Percentiles rank a stretch among this genome's conserved stretches.
phyloP scores from a whole-genome alignment of 2,329 filamentous ascomycete genomes.

The Parasarocladium wereldwijsianum region DNA sequence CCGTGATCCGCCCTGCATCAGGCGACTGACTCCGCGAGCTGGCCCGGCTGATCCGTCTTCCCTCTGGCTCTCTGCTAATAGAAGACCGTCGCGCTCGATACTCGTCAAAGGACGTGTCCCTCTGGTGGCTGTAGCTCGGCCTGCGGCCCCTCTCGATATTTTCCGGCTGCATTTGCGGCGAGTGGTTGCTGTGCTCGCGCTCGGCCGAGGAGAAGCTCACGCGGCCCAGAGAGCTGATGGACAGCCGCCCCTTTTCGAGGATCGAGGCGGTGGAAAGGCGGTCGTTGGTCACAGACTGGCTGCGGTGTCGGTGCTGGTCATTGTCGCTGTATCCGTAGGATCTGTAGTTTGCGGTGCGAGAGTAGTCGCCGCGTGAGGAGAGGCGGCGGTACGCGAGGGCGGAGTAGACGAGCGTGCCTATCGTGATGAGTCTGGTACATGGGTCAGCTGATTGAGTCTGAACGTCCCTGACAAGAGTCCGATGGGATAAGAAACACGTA shows the following conservation, averaged over 20 bases:
- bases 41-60: constrained; percentile 13
- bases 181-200: not conserved
- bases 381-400: constrained; percentile 31
- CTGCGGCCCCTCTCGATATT: constrained; percentile 7
- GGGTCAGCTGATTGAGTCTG: constrained; percentile 4
- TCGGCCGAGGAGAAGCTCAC: constrained; percentile 5
- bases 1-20: not conserved
- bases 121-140: constrained; percentile 25
- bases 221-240: constrained; percentile 10
- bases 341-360: constrained; percentile 33
- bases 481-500: constrained; percentile 16
- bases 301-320: constrained; percentile 13
- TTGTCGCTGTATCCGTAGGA: constrained; percentile 28
- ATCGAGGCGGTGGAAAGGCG: constrained; percentile 11
- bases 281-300: too few species aligned
- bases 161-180: not conserved
- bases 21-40: constrained; percentile 18
- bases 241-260: constrained; percentile 14
- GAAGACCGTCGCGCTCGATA: constrained; percentile 22
- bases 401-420: constrained; percentile 31
- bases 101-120: constrained; percentile 32
- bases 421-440: constrained; percentile 22
- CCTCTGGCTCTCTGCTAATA: constrained; percentile 11
- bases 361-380: constrained; percentile 33
- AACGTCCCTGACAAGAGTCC: not conserved